These are phyloP conservation scores for Leccinellum luteum DNA, from an alignment of 768 basidiomycete genomes.

Conservation along the genomic window DNA sequence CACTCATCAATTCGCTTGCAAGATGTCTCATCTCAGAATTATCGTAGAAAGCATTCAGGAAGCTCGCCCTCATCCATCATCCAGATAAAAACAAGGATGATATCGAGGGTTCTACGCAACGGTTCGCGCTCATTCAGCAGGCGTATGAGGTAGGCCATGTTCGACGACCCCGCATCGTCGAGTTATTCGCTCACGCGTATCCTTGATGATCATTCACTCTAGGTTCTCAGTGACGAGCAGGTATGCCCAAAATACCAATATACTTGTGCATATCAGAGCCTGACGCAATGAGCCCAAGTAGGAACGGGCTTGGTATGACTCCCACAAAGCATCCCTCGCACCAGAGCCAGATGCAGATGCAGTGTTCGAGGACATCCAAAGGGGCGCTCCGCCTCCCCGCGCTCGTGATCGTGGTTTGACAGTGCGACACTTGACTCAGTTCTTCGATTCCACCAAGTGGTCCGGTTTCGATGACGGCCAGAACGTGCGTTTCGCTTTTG, in stretches of 20 bases:
- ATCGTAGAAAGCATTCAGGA: constrained; percentile 74
- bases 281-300: constrained; percentile 43
- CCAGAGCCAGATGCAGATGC: constrained; percentile 82
- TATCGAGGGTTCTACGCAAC: constrained; percentile 79
- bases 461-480: constrained; percentile 59
- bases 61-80: constrained; percentile 80
- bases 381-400: constrained; percentile 56
- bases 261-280: constrained; percentile 1
- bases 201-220: constrained; percentile 53
- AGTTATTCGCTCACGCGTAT: background rate
- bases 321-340: constrained; percentile 75
- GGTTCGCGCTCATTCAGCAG: constrained; percentile 87
- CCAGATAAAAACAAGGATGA: constrained; percentile 87
- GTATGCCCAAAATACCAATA: constrained; percentile 41
- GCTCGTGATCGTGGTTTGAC: constrained; percentile 73
- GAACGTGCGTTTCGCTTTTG: constrained; percentile 42
- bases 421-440: constrained; percentile 74
- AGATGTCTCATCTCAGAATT: constrained; percentile 1
- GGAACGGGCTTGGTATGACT: constrained; percentile 99
- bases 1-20: background rate
- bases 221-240: constrained; percentile 95
- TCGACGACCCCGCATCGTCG: background rate
- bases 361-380: constrained; percentile 82
- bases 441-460: constrained; percentile 77
- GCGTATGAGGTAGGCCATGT: constrained; percentile 79